Conservation (phyloP, 1,284 basidiomycete species). For the Marasmius tenuissimus region DNA sequence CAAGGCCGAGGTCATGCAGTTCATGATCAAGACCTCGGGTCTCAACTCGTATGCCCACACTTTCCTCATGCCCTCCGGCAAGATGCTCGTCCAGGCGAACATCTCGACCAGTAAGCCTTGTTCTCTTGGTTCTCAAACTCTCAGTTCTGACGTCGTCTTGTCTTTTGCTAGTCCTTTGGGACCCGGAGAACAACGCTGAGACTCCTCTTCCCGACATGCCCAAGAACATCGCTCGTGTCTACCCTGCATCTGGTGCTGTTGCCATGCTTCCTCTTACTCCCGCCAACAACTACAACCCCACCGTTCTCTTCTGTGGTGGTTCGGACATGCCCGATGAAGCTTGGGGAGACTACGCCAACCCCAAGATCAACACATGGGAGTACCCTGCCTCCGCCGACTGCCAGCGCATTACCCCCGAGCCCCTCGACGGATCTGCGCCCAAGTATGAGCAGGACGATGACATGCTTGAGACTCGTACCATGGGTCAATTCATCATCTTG, state of each 20-base stretch:
- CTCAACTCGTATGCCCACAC: constrained; percentile 88
- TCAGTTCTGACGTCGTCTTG: neutral
- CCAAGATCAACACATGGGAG: constrained; percentile 64
- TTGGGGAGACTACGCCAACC: constrained; percentile 74
- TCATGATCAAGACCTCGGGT: constrained; percentile 81
- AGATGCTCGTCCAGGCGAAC: constrained; percentile 84
- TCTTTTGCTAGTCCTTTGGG: constrained; percentile 53
- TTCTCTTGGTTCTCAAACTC: constrained; percentile 14
- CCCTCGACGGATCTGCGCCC: constrained; percentile 49
- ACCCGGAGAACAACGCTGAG: constrained; percentile 60
- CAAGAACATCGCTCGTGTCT: constrained; percentile 73
- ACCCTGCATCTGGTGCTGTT: constrained; percentile 89
- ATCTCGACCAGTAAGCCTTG: constrained; percentile 62
- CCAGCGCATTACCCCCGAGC: constrained; percentile 80
- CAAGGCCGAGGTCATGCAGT: constrained; percentile 64
- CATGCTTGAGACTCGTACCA: constrained; percentile 47
- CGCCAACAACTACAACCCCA: constrained; percentile 84
- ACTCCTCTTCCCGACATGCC: constrained; percentile 65
- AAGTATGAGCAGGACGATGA: constrained; percentile 49
- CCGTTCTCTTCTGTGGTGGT: constrained; percentile 89
- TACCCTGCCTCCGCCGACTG: constrained; percentile 65
- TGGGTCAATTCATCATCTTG: neutral
- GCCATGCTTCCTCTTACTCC: constrained; percentile 92
- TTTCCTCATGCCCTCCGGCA: constrained; percentile 83
- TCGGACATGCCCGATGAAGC: constrained; percentile 70